These are phyloP conservation scores for Galerina sulciceps DNA, from an alignment of 768 basidiomycete genomes.

Conservation along the genomic window DNA sequence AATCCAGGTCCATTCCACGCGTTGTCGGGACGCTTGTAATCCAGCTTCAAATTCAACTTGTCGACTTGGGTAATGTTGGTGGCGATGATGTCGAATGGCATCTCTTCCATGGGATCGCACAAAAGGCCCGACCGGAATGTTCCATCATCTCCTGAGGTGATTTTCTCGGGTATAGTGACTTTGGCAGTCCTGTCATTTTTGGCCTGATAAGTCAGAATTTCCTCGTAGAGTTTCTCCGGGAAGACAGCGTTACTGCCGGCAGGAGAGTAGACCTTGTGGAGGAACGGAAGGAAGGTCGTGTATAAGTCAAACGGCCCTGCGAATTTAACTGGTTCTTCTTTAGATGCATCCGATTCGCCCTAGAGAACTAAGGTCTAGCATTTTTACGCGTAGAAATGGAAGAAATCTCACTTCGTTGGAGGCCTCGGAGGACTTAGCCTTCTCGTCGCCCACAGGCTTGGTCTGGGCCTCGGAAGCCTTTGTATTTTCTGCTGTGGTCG, in stretches of 20 bases:
- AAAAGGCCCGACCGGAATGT: slow-evolving; percentile 28
- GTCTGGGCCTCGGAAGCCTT: too few species aligned
- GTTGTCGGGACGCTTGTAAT: background rate
- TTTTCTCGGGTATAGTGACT: slow-evolving; percentile 23
- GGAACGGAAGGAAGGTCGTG: slow-evolving; percentile 40
- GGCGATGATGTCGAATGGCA: slow-evolving; percentile 35
- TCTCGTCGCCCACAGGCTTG: too few species aligned
- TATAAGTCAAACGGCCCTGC: slow-evolving; percentile 45
- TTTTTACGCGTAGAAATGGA: too few species aligned
- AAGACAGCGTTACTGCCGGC: slow-evolving; percentile 24
- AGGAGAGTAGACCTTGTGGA: slow-evolving; percentile 35
- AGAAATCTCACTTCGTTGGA: too few species aligned
- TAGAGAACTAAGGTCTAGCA: background rate
- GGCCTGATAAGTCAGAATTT: slow-evolving; percentile 40
- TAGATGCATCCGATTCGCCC: background rate
- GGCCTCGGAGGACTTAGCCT: too few species aligned
- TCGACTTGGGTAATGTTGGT: slow-evolving; percentile 20
- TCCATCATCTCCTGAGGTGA: slow-evolving; percentile 5
- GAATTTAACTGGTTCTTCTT: background rate
- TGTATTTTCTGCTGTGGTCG: too few species aligned
- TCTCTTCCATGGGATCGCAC: slow-evolving; percentile 37
- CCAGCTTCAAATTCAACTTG: background rate
- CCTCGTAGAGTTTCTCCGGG: slow-evolving; percentile 32
- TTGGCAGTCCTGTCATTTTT: slow-evolving; percentile 40
- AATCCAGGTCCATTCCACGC: slow-evolving; percentile 7